Evolutionary conservation across 2,329 filamentous ascomycete genomes (phyloP), one percentile per base, ranked within the genome.

Genomic region (Rosellinia necatrix): DNA sequence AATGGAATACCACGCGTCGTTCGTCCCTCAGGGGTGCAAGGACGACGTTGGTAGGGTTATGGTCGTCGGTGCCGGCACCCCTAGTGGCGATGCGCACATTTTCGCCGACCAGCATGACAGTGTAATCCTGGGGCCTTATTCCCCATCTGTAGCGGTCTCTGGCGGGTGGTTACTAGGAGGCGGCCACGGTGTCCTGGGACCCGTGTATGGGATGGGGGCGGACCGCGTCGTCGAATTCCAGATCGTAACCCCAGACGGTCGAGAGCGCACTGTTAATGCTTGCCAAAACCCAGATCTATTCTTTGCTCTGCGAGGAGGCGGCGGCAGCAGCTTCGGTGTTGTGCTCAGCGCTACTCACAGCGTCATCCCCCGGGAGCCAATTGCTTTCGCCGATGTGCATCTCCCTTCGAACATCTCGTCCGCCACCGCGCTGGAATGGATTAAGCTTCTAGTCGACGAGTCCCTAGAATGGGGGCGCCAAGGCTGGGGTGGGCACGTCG

Each of bases 261-360:
- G 70, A 12, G 58, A 76, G 17, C 61, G 79, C 2, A 74, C 66
- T 3, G 80, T 78, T 3, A 76, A 73, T 24, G 71, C 66, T 2
- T 68, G 70, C 2, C 60, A 77, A 15, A 76, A 83, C 56, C 53
- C 69, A 0, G 81, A 84, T 47, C 48, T 65, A 17, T 63, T 62
- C 43, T 65, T 58, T 43, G 63, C 63, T 44, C 43, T 65, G 22
- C 54, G 61, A 41, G 63, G 61, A 29, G 63, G 63, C 10, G 62
- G 81, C 3, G 77, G 75, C 9, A 79, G 78, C 2, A 81, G 75
- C 10, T 84, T 79, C 59, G 81, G 76, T 3, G 70, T 84, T 2
- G 76, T 83, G 13, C 53, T 65, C n/a, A 57, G 30, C 22, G 59
- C 59, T n/a, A 60, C 56, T 15, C 61, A 63, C 30, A 55, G 59